Conservation (phyloP, 2,329 filamentous ascomycete species). For the Cladosporium phlei region DNA sequence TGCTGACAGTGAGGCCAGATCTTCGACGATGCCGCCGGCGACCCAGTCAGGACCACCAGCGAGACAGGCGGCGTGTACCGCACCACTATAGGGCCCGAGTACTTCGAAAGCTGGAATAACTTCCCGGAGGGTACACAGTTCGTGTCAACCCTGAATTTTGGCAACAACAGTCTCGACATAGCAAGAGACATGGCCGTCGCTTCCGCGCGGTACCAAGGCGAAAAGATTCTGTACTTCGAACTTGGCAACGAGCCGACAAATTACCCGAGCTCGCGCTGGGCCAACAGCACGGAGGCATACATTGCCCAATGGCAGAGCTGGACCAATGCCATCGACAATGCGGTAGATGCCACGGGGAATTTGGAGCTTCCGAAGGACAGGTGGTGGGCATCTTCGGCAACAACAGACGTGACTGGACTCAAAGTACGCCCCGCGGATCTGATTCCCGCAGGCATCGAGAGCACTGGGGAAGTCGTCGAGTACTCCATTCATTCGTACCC, state of each 20-base stretch:
- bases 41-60: conserved; percentile 24
- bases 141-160: conserved; percentile 29
- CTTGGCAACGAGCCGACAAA: conserved; percentile 31
- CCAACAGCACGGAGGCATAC: conserved; percentile 25
- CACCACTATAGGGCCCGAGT: conserved; percentile 27
- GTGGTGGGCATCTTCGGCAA: conserved; percentile 29
- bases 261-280: conserved; percentile 23
- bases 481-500: conserved; percentile 30
- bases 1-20: conserved; percentile 12
- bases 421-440: conserved; percentile 27
- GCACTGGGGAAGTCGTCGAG: conserved; percentile 23
- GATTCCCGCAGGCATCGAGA: conserved; percentile 27
- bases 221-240: conserved; percentile 25
- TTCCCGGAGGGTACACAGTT: conserved; percentile 28
- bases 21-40: conserved; percentile 22
- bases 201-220: conserved; percentile 25
- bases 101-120: conserved; percentile 30
- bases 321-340: conserved; percentile 25
- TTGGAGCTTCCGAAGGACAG: conserved; percentile 15
- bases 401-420: conserved; percentile 25
- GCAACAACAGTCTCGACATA: conserved; percentile 27
- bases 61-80: conserved; percentile 26
- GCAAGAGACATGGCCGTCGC: conserved; percentile 27
- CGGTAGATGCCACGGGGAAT: conserved; percentile 18
- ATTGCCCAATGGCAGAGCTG: conserved; percentile 30